These are phyloP conservation scores for Fagus sylvatica DNA, from an alignment of 306 rosid species.

Conservation along the genomic window DNA sequence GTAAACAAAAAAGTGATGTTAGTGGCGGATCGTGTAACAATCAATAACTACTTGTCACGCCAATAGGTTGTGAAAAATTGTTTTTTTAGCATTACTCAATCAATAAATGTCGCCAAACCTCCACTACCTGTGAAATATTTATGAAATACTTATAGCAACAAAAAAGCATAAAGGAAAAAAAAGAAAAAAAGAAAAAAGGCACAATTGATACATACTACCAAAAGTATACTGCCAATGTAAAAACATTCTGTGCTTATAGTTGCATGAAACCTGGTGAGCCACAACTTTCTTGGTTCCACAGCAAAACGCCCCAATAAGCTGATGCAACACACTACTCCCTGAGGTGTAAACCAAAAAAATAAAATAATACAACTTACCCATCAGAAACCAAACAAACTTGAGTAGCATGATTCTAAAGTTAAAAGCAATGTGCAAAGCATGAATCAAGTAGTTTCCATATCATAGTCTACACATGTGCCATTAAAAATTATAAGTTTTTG, in stretches of 20 bases:
- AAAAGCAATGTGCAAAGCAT: no score
- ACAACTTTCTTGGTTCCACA: slow-evolving; percentile 29
- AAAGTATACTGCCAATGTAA: slow-evolving; percentile 17
- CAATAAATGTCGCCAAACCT: background rate
- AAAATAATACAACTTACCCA: background rate
- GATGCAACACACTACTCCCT: slow-evolving; percentile 36
- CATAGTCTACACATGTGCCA: no score
- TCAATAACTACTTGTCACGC: no score
- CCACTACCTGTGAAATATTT: background rate
- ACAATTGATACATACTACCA: background rate
- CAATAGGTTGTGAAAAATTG: no score
- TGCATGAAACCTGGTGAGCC: slow-evolving; percentile 18
- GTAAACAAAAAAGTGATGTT: no score
- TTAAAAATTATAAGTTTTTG: no score
- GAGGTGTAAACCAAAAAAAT: background rate
- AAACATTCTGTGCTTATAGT: slow-evolving; percentile 7
- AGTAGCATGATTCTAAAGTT: background rate
- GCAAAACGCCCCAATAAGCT: slow-evolving; percentile 16
- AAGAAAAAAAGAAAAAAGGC: no score
- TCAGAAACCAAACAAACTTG: background rate
- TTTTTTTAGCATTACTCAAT: no score
- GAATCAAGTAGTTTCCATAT: no score
- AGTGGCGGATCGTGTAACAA: no score
- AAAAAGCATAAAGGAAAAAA: background rate
- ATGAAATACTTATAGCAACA: background rate